Evolutionary conservation across 2,329 filamentous ascomycete species (phyloP), one percentile per base, ranked within the genome.

Genomic region (Beauveria rudraprayagi): DNA sequence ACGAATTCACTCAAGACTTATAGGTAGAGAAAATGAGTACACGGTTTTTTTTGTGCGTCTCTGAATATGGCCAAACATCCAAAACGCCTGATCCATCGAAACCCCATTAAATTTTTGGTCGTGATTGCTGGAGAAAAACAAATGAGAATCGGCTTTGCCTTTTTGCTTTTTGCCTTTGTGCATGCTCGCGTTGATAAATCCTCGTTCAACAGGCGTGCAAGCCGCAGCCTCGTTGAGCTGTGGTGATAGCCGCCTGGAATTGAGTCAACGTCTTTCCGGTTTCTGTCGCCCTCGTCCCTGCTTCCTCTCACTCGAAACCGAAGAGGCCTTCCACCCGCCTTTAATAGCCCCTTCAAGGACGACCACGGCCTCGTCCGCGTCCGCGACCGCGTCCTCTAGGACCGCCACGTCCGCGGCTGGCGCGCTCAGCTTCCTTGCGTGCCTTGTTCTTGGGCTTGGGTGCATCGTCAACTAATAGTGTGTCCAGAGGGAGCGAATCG

Each of bases 381-480:
- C 78, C 77, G 48, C 78, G 71, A 43, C 80, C 78, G 44, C 83
- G 75, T 19, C 84, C 84, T 59, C 84, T 76, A 26, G 83, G 80
- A 52, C 82, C 73, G 16, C 82, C 79, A 55, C 81, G 72, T 22
- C 80, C 75, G 10, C 80, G 80, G 50, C 81, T 81, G 48, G 80
- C 73, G 53, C 87, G 79, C 62, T 85, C 83, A 37, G 82, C 83
- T 78, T 97, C 94, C 83, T 99, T 99, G 72, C 93, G 86, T 28
- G 94, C 93, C 86, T 99, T 99, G 80, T 99, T 99, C 89, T 97
- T 97, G 64, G 94, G 93, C 82, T 99, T 99, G 56, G 93, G 92
- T 70, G 91, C 87, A 77, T 99, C 94, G 74, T 99, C 94, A 68
- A 99, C 92, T 64, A 99, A 83, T 58, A 99, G 83, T 46, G 93